Conservation (phyloP, 2,329 filamentous ascomycete species). For the Pseudogymnoascus sp. region DNA sequence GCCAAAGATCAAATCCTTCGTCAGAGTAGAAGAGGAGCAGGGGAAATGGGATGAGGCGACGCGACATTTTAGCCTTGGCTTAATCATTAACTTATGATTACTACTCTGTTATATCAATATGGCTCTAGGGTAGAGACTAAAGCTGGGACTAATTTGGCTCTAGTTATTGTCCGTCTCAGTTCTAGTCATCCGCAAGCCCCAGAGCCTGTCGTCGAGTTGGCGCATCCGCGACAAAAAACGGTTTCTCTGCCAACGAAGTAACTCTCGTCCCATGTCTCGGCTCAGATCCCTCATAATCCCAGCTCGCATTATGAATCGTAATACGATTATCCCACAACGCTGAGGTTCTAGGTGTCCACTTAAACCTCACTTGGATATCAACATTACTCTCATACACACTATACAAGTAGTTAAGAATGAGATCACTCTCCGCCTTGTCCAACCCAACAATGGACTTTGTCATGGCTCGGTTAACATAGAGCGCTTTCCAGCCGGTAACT, state of each 20-base stretch:
- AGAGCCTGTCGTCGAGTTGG: constrained; percentile 59
- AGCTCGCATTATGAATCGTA: constrained; percentile 66
- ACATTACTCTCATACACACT: constrained; percentile 60
- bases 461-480: constrained; percentile 65
- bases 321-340: constrained; percentile 67
- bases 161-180: background rate
- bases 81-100: no score
- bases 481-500: constrained; percentile 64
- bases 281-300: constrained; percentile 61
- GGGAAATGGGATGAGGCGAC: background rate
- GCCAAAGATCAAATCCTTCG: background rate
- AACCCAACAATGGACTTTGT: constrained; percentile 61
- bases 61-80: background rate
- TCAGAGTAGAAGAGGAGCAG: background rate
- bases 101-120: no score
- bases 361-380: constrained; percentile 65
- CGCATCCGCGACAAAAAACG: constrained; percentile 55
- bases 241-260: constrained; percentile 62
- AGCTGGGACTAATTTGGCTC: background rate
- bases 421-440: constrained; percentile 59
- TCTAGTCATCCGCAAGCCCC: constrained; percentile 47
- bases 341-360: constrained; percentile 58
- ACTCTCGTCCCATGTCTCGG: constrained; percentile 66
- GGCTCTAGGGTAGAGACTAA: background rate
- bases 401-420: constrained; percentile 58